phyloP scores from a whole-genome alignment of 768 basidiomycete genomes.

The Mycena maculata region DNA sequence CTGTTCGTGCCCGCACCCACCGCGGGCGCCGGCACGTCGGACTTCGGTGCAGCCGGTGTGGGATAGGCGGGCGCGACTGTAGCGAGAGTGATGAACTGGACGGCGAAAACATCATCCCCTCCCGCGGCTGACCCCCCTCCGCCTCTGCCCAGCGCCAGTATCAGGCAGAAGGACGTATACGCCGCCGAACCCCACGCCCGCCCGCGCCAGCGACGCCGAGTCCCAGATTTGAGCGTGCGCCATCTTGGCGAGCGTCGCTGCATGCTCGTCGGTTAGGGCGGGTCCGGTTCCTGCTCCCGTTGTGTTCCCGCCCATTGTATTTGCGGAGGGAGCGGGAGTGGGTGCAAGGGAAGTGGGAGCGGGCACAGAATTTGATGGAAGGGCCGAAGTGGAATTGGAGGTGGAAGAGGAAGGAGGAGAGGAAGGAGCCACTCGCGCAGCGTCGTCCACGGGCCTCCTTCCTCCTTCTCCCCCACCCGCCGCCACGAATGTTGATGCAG shows the following conservation, averaged over 20 bases:
- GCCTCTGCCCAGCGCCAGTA: conserved; percentile 21
- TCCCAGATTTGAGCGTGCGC: conserved; percentile 83
- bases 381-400: neutral
- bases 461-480: too few species aligned
- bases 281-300: neutral
- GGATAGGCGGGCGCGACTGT: too few species aligned
- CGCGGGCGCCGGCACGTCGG: neutral
- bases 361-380: too few species aligned
- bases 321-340: too few species aligned
- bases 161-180: too few species aligned
- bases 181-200: neutral
- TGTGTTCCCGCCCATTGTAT: neutral
- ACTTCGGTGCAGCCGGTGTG: neutral
- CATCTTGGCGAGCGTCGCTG: conserved; percentile 84
- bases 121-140: neutral
- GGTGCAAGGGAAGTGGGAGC: neutral
- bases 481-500: too few species aligned
- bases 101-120: too few species aligned
- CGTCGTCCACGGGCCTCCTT: conserved; percentile 68
- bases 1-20: neutral
- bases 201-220: conserved; percentile 57
- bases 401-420: conserved; percentile 49
- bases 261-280: conserved; percentile 61
- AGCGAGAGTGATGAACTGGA: too few species aligned
- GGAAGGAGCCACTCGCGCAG: conserved; percentile 65